Base-by-base conservation (phyloP, 768 basidiomycete genomes). In the Phaeotremella fagi region DNA sequence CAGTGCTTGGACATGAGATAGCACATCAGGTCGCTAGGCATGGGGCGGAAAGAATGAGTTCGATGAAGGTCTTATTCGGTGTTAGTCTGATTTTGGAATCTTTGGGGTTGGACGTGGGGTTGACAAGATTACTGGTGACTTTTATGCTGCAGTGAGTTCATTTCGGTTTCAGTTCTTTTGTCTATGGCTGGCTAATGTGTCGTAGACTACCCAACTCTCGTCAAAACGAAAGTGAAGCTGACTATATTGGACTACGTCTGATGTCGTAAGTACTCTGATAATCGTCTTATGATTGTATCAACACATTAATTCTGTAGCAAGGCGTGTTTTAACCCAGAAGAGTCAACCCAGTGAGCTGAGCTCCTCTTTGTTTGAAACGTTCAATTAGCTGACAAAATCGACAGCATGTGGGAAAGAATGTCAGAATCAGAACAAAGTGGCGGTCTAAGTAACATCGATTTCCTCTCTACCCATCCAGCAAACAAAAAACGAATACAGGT, bases 321-420 rank as follows among this genome's bases (percentile, higher is more conserved):
- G 60, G 92, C 90, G 0, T 98, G 92, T 75, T 97, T 83, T 70
- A 81, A 97, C 66, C 91, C 92, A 0, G 76, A 72, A 16, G 86
- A 84, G 20, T 81, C 88, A 2, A 82, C 86, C 12, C 79, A 80
- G 89, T 90, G 31, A 61, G 70, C 55, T n/a, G 38, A 22, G 9
- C 26, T 26, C 9, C 44, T 5, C 9, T 5, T 29, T 7, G 28
- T 33, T 22, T n/a, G 26, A 16, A 29, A 29, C 18, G 27, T 28
- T 46, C n/a, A n/a, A 9, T 26, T 9, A 25, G 47, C 54, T 47
- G 43, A 55, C 25, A n/a, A 18, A 15, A n/a, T 24, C 31, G n/a
- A 11, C 38, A 88, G 86, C 58, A 81, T 91, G 79, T 90, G 88
- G 75, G 70, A 74, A 44, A 82, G 87, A 6, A 77, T 95, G 54